Evolutionary conservation across 495 filamentous ascomycete genomes (phyloP), one percentile per base, ranked within the genome.

Genomic region (Apodospora peruviana): DNA sequence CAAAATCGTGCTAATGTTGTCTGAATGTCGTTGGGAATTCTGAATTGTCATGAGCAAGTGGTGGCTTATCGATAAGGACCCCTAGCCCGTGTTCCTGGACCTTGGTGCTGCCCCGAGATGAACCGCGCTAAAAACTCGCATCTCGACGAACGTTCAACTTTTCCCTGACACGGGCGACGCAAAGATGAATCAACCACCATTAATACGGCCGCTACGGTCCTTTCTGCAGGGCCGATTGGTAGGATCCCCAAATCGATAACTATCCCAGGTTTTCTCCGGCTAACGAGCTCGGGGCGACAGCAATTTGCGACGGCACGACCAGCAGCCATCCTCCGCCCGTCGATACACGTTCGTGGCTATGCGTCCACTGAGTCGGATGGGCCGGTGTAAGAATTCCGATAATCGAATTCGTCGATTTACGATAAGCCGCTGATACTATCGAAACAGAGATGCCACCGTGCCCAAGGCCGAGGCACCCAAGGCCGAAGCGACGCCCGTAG

Each of bases 11-110:
- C n/a, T n/a, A n/a, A n/a, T n/a, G n/a, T n/a, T n/a, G n/a, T n/a
- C n/a, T n/a, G n/a, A n/a, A n/a, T n/a, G n/a, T n/a, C n/a, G n/a
- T n/a, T n/a, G 21, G 18, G 40, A 24, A 8, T 16, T 42, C 21
- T 40, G 11, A 19, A 40, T 10, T 40, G 5, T 32, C 27, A 32
- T 32, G 27, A 32, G 27, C 7, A 32, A 7, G 27, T 32, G 27
- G 27, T 36, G 37, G 34, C 54, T 65, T 68, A 68, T 68, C 65
- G 65, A 68, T 68, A 68, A 68, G 22, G 52, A 45, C 45, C 39
- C 45, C 34, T 44, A 37, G 35, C 40, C 27, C 7, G 7, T 32
- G 27, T 32, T 7, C 7, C 27, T 14, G 27, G 27, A n/a, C 27
- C 37, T 20, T 40, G 3, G 37, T 1, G 12, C 14, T 40, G 18